These are phyloP conservation scores for Phytophthora sansomeana DNA, from an alignment of 352 stramenopile species.

Conservation along the genomic window DNA sequence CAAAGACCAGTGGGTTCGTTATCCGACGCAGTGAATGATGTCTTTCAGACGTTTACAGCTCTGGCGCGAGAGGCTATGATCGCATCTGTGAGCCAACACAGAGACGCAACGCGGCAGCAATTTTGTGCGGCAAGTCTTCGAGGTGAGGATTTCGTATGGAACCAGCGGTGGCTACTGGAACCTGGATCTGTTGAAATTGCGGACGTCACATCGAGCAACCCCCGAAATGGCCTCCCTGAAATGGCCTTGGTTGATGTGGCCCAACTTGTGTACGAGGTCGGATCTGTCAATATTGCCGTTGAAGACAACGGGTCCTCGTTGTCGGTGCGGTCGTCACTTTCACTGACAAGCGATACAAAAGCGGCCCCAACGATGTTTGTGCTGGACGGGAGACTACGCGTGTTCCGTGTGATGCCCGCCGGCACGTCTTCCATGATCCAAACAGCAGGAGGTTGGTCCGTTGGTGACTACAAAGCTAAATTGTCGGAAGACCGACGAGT, in stretches of 20 bases:
- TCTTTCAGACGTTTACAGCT: too few relatives aligned
- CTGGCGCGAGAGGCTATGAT: too few relatives aligned
- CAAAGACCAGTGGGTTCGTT: too few relatives aligned
- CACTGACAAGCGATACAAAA: too few relatives aligned
- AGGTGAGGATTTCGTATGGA: constrained; percentile 26
- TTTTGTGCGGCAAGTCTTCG: too few relatives aligned
- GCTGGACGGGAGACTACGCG: constrained; percentile 34
- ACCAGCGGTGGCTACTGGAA: constrained; percentile 34
- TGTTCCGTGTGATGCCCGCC: constrained; percentile 42
- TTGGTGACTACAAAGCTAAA: constrained; percentile 33
- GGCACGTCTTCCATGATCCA: constrained; percentile 25
- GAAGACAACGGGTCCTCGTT: constrained; percentile 9
- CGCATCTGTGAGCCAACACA: too few relatives aligned
- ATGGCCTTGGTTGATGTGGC: constrained; percentile 5
- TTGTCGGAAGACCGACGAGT: too few relatives aligned
- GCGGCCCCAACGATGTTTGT: too few relatives aligned
- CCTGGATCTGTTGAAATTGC: constrained; percentile 21
- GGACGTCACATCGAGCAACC: neutral
- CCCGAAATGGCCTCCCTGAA: neutral
- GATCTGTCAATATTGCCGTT: constrained; percentile 22
- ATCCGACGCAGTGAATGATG: too few relatives aligned
- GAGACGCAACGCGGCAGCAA: too few relatives aligned
- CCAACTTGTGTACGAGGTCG: constrained; percentile 20
- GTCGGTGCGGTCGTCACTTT: too few relatives aligned
- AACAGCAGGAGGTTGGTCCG: constrained; percentile 15